phyloP scores from a whole-genome alignment of 2,329 filamentous ascomycete species.

The Keithomyces neogunnii region DNA sequence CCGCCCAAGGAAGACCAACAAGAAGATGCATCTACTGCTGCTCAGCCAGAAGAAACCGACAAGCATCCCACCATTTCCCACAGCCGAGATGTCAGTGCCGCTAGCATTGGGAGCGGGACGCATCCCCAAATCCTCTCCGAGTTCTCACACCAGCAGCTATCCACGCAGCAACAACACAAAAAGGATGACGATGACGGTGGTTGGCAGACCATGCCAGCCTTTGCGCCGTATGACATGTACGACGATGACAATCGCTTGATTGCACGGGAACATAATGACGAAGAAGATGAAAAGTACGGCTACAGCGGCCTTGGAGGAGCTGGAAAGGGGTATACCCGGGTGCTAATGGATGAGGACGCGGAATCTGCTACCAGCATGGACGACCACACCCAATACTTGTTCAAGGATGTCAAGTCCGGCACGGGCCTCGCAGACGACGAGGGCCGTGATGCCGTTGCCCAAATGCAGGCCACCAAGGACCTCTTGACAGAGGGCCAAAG shows the following conservation, averaged over 20 bases:
- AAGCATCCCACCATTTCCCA: constrained; percentile 13
- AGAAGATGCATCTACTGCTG: not conserved
- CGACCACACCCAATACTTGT: constrained; percentile 92
- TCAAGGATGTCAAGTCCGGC: constrained; percentile 57
- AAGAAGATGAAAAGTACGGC: constrained; percentile 56
- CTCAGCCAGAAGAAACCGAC: constrained; percentile 1
- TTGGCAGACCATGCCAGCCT: constrained; percentile 94
- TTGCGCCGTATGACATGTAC: constrained; percentile 89
- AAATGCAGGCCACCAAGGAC: constrained; percentile 94
- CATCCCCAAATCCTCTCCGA: constrained; percentile 49
- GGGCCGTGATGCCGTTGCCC: constrained; percentile 73
- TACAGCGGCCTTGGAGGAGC: constrained; percentile 79
- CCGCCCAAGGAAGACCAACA: not conserved
- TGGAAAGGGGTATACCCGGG: constrained; percentile 88
- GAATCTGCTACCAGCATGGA: constrained; percentile 94
- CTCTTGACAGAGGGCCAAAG: constrained; percentile 90
- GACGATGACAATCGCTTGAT: constrained; percentile 86
- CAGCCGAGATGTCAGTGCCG: constrained; percentile 28
- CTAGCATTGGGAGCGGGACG: constrained; percentile 12
- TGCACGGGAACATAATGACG: constrained; percentile 69
- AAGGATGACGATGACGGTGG: constrained; percentile 52
- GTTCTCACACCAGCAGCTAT: constrained; percentile 82
- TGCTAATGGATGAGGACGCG: constrained; percentile 91
- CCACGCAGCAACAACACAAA: constrained; percentile 46
- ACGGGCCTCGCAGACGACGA: constrained; percentile 58